Evolutionary conservation across 2,329 filamentous ascomycete species (phyloP).

Genomic region (Acephala macrosclerotiorum): DNA sequence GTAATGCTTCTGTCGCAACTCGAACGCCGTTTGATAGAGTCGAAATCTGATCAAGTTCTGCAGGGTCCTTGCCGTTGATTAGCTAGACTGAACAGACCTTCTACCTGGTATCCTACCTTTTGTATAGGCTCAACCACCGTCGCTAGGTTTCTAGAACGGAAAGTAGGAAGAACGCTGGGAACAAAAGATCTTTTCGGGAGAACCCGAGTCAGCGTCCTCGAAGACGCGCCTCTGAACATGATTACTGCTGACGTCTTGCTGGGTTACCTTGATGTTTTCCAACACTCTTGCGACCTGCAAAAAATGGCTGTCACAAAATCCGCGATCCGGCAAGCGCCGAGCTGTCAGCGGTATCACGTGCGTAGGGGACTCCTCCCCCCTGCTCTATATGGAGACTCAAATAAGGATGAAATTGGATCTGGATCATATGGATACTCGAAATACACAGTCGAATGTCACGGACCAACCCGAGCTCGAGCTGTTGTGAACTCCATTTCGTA

Average conservation of each 20-base stretch:
- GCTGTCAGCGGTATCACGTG: neutral
- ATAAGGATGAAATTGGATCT: neutral
- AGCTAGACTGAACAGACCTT: slow-evolving; percentile 19
- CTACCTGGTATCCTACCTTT: slow-evolving; percentile 37
- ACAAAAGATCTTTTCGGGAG: slow-evolving; percentile 28
- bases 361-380: neutral
- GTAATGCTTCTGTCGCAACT: slow-evolving; percentile 92
- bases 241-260: slow-evolving; percentile 21
- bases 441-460: neutral
- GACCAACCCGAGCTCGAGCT: neutral
- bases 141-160: slow-evolving; percentile 41
- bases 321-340: slow-evolving; percentile 1
- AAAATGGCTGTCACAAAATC: neutral
- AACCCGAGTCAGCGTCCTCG: slow-evolving; percentile 35
- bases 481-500: neutral
- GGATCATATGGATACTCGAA: neutral
- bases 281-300: neutral
- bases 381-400: neutral
- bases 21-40: slow-evolving; percentile 91
- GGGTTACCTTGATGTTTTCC: neutral
- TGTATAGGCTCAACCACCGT: slow-evolving; percentile 44
- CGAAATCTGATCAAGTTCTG: slow-evolving; percentile 86
- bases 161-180: slow-evolving; percentile 33
- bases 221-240: slow-evolving; percentile 43
- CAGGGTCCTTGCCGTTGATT: slow-evolving; percentile 69